Base-by-base conservation (phyloP, 192 early-diverging fungal species). In the Rhizophagus sp. region DNA sequence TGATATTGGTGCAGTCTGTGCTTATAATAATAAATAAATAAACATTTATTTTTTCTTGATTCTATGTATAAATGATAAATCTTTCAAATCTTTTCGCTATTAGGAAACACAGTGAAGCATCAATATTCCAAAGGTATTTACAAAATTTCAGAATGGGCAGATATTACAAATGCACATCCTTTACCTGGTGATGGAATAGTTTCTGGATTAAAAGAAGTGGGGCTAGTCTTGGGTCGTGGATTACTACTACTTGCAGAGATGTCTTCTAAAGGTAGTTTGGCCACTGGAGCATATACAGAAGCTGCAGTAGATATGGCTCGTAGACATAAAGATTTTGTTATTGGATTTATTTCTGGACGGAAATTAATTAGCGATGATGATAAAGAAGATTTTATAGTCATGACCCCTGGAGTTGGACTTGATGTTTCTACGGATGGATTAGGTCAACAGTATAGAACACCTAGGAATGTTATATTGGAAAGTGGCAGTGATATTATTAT, bases 121-220 rank as follows among this genome's bases (percentile, higher is more conserved):
- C 98, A 99, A 89, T 99, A 99, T 83, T 90, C 88, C 68, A 87
- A 88, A 25, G 98, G 98, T 72, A 84, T 99, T 33, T 96, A 98
- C 87, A 87, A 90, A 62, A 99, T 99, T 76, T 93, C 96, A 7
- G 91, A 91, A 62, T 99, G 98, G 97, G 89, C 98, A 2, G 90
- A 99, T 84, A 95, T 99, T 83, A 97, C 95, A 47, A 98, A 98
- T 89, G 95, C 95, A 68, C 98, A 99, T 76, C 89, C 93, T 10
- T 87, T 99, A 19, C 97, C 98, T 5, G 95, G 98, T 61, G 96
- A 97, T 78, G 98, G 98, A 34, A 98, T 99, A 81, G 94, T 99
- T 75, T 87, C 92, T 39, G 97, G 97, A 30, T 87, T 99, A 62
- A 91, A 91, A 41, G 95, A 96, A 84, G 93, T 98, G 65, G 98